Percentiles rank a stretch among this genome's conserved stretches.
phyloP scores from a whole-genome alignment of 2,329 filamentous ascomycete genomes.

The Colletotrichum tanaceti region DNA sequence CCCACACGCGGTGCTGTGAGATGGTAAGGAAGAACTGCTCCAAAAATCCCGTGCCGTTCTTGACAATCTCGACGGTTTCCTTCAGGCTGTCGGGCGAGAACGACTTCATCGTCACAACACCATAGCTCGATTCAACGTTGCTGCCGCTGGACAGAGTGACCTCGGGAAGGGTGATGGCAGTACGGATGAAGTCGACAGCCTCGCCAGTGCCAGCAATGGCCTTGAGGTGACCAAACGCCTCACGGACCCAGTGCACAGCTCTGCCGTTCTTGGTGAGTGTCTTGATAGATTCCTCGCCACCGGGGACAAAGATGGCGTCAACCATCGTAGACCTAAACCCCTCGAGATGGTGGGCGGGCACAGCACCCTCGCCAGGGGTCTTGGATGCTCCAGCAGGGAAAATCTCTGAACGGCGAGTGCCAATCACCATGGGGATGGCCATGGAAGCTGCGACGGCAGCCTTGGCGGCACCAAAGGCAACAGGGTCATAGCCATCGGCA shows the following conservation, averaged over 20 bases:
- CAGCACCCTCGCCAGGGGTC: conserved; percentile 62
- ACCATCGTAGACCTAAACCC: conserved; percentile 85
- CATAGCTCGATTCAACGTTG: conserved; percentile 75
- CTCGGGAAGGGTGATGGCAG: conserved; percentile 57
- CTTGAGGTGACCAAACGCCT: conserved; percentile 86
- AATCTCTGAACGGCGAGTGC: conserved; percentile 73
- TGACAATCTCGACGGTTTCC: conserved; percentile 72
- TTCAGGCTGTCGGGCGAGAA: conserved; percentile 67
- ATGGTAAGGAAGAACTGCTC: conserved; percentile 77
- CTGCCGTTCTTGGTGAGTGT: conserved; percentile 77
- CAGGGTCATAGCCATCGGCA: conserved; percentile 79
- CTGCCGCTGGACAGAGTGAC: conserved; percentile 57
- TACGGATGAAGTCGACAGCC: conserved; percentile 71
- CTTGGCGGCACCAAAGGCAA: conserved; percentile 74
- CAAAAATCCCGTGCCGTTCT: conserved; percentile 76
- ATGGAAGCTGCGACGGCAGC: conserved; percentile 69
- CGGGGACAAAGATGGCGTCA: conserved; percentile 81
- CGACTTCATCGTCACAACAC: conserved; percentile 76
- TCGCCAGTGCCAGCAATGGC: conserved; percentile 81
- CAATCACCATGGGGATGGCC: conserved; percentile 80
- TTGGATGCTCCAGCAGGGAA: conserved; percentile 69
- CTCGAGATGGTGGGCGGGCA: conserved; percentile 82
- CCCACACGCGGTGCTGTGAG: conserved; percentile 78
- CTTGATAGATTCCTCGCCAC: conserved; percentile 71
- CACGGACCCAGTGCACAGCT: conserved; percentile 80